phyloP scores from a whole-genome alignment of 108 stramenopile genomes.

The Skeletonema menzelii region DNA sequence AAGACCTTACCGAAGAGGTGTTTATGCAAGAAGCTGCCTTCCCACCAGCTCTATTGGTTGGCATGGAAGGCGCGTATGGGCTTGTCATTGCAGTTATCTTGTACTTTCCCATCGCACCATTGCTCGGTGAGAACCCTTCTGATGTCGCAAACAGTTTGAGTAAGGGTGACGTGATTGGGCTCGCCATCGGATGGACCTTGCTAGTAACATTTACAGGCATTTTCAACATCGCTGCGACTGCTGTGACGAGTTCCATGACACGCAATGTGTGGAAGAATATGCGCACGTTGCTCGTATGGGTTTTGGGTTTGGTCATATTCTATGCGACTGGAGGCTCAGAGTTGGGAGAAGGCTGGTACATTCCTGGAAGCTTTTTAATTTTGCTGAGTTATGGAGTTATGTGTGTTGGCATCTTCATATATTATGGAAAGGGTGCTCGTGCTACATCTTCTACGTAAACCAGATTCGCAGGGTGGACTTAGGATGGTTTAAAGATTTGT shows the following conservation, averaged over 20 bases:
- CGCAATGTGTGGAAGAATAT: conserved; percentile 60
- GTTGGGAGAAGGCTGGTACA: conserved; percentile 36
- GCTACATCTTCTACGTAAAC: neutral
- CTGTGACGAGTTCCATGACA: conserved; percentile 55
- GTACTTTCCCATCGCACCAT: conserved; percentile 22
- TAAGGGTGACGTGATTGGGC: neutral
- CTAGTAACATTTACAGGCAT: conserved; percentile 45
- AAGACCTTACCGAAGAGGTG: conserved; percentile 52
- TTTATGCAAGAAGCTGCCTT: conserved; percentile 56
- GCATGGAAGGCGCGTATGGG: conserved; percentile 51
- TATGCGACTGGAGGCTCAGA: conserved; percentile 12
- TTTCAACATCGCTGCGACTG: conserved; percentile 52
- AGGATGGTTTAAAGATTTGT: no score
- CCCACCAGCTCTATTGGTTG: conserved; percentile 44
- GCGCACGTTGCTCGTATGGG: conserved; percentile 45
- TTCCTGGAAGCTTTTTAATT: conserved; percentile 31
- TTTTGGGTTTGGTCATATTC: conserved; percentile 36
- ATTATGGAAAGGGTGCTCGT: conserved; percentile 19
- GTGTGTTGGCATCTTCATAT: conserved; percentile 29
- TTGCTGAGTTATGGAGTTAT: conserved; percentile 27
- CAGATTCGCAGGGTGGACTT: no score
- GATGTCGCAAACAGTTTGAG: neutral
- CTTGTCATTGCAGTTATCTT: conserved; percentile 31
- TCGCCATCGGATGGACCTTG: conserved; percentile 11
- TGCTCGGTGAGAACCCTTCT: conserved; percentile 17